A percentile compares a stretch with the other conserved stretches of the same genome.
These are phyloP conservation scores for Exophiala xenobiotica DNA, from an alignment of 2,329 filamentous ascomycete species.

Conservation along the genomic window DNA sequence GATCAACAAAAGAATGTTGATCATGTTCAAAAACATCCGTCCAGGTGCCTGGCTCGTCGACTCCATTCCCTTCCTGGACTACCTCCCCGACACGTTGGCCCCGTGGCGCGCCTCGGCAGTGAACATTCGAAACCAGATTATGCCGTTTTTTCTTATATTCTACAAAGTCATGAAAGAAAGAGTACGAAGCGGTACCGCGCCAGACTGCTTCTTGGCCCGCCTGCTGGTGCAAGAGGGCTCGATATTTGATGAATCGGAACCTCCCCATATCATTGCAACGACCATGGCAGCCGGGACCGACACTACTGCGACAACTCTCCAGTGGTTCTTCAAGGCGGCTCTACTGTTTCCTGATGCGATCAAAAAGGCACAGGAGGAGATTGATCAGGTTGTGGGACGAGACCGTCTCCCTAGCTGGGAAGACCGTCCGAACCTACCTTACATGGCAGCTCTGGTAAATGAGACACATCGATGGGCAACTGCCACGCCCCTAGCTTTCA, in stretches of 20 bases:
- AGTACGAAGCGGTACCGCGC: slow-evolving; percentile 7
- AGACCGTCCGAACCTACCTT: slow-evolving; percentile 39
- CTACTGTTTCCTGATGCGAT: slow-evolving; percentile 54
- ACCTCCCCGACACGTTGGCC: slow-evolving; percentile 39
- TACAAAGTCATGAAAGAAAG: slow-evolving; percentile 16
- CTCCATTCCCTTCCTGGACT: slow-evolving; percentile 43
- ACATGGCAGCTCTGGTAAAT: slow-evolving; percentile 40
- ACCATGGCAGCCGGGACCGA: slow-evolving; percentile 17
- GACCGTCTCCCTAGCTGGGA: slow-evolving; percentile 37
- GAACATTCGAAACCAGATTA: slow-evolving; percentile 5
- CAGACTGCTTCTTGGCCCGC: slow-evolving; percentile 17
- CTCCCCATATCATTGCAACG: slow-evolving; percentile 9
- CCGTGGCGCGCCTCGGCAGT: slow-evolving; percentile 30
- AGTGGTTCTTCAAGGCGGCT: slow-evolving; percentile 21
- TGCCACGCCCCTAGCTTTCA: slow-evolving; percentile 44
- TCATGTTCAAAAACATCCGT: slow-evolving; percentile 14
- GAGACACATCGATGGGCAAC: slow-evolving; percentile 48
- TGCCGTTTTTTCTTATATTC: slow-evolving; percentile 15
- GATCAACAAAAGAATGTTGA: slow-evolving; percentile 7
- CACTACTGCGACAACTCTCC: slow-evolving; percentile 18
- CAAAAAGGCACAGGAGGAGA: slow-evolving; percentile 37
- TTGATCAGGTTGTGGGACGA: slow-evolving; percentile 35
- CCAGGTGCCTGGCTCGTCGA: slow-evolving; percentile 40
- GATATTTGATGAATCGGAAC: slow-evolving; percentile 14
- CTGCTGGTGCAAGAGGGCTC: slow-evolving; percentile 9